Evolutionary conservation across 2,329 filamentous ascomycete genomes (phyloP).

Genomic region (Eutypa lata): DNA sequence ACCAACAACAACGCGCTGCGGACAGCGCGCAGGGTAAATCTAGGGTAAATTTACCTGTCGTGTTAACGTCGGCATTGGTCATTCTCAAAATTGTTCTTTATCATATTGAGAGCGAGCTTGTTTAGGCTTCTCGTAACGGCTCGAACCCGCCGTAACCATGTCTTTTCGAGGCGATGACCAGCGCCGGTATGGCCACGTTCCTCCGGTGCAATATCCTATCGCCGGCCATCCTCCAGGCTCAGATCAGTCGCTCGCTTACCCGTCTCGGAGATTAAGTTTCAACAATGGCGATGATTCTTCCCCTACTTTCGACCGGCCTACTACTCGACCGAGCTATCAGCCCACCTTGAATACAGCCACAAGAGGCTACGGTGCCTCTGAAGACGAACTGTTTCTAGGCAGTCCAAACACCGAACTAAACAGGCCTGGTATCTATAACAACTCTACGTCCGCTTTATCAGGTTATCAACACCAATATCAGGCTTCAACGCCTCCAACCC

Average conservation of each 20-base stretch:
- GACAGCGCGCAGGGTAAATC: background rate
- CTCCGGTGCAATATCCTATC: conserved; percentile 62
- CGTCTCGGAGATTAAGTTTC: conserved; percentile 64
- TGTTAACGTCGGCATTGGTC: background rate
- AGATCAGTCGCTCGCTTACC: conserved; percentile 34
- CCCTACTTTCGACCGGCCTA: conserved; percentile 39
- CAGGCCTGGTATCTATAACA: conserved; percentile 35
- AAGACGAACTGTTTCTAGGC: conserved; percentile 64
- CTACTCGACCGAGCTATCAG: conserved; percentile 27
- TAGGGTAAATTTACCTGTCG: background rate
- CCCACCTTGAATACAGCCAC: conserved; percentile 27
- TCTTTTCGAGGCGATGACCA: conserved; percentile 62
- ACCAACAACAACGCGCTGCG: conserved; percentile 2
- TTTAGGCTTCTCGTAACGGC: background rate
- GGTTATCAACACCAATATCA: conserved; percentile 53
- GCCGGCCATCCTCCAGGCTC: conserved; percentile 35
- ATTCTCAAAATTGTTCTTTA: background rate
- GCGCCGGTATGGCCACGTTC: conserved; percentile 63
- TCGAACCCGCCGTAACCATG: conserved; percentile 38
- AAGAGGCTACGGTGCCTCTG: conserved; percentile 26
- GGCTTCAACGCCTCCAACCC: conserved; percentile 42
- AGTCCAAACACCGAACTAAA: conserved; percentile 37
- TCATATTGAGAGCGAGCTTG: background rate
- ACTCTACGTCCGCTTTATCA: conserved; percentile 44
- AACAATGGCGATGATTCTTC: conserved; percentile 70